Conservation (phyloP, 148 eudicot species). For the Rheum nobile region DNA sequence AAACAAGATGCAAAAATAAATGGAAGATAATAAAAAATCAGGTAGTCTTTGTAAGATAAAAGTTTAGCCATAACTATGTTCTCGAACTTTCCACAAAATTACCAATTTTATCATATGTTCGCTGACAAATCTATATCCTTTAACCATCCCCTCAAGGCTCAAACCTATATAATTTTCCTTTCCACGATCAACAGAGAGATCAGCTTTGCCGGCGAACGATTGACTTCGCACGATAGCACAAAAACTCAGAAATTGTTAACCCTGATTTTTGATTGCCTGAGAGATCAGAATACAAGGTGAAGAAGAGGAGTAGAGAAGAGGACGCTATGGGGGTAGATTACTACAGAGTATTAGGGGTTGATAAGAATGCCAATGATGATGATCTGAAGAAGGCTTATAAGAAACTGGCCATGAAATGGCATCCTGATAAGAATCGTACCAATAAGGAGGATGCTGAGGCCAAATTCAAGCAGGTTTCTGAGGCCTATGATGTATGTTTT, state of each 20-base stretch:
- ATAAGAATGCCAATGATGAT: conserved; percentile 44
- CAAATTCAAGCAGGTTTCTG: conserved; percentile 63
- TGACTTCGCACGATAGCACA: not conserved
- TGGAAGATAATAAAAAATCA: too few relatives aligned
- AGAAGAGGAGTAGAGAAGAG: conserved; percentile 19
- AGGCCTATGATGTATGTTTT: conserved; percentile 47
- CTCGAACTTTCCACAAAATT: not conserved
- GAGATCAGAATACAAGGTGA: conserved; percentile 10
- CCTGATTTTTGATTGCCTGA: not conserved
- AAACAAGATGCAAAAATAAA: too few relatives aligned
- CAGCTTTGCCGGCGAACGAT: not conserved
- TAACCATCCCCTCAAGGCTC: not conserved
- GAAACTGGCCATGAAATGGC: conserved; percentile 57
- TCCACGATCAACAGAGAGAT: not conserved
- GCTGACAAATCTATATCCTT: not conserved
- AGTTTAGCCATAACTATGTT: not conserved
- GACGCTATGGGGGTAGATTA: conserved; percentile 46
- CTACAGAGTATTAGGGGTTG: conserved; percentile 42
- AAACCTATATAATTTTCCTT: not conserved
- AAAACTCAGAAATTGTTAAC: not conserved
- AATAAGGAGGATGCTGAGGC: conserved; percentile 50
- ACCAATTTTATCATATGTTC: not conserved
- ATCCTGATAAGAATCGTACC: conserved; percentile 48
- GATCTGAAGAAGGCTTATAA: conserved; percentile 62
- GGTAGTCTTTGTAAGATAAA: too few relatives aligned